A percentile compares a stretch with the other conserved stretches of the same genome.
phyloP scores from a whole-genome alignment of 176 grass and related monocot species.

The Bolboschoenus planiculmis region DNA sequence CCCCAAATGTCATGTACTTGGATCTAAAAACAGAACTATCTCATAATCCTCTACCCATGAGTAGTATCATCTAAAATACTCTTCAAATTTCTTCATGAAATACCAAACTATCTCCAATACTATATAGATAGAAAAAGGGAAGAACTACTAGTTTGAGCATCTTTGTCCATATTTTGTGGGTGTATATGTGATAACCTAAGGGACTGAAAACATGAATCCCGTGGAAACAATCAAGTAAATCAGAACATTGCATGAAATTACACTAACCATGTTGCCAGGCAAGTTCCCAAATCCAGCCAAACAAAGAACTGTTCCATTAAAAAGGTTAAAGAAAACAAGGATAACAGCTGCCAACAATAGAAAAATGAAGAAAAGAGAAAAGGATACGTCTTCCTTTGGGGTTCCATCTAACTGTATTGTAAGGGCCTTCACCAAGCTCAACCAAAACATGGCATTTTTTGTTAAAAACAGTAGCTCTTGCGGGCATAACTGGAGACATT shows the following conservation, averaged over 20 bases:
- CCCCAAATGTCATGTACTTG: not conserved
- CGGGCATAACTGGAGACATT: slow-evolving; percentile 65
- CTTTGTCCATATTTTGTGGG: not conserved
- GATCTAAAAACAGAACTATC: not conserved
- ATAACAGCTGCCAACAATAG: not conserved
- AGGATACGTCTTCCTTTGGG: slow-evolving; percentile 93
- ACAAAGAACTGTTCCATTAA: slow-evolving; percentile 63
- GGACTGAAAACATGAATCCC: not conserved
- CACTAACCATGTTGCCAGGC: slow-evolving; percentile 86
- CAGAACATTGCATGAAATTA: not conserved
- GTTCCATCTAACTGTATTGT: slow-evolving; percentile 96
- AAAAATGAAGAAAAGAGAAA: slow-evolving; percentile 6
- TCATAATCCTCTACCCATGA: not conserved
- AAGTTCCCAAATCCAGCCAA: slow-evolving; percentile 97
- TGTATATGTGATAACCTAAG: not conserved
- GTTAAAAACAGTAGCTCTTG: slow-evolving; percentile 81
- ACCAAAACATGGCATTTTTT: slow-evolving; percentile 81
- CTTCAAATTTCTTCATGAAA: not conserved
- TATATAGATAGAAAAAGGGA: not conserved
- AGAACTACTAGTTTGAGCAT: not conserved
- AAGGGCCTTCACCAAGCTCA: slow-evolving; percentile 91
- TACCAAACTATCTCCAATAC: not conserved
- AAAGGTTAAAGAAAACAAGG: slow-evolving; percentile 42
- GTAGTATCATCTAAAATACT: not conserved
- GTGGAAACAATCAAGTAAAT: not conserved